These are phyloP conservation scores for Cyberlindnera maritima DNA, from an alignment of 805 yeast genomes.

Conservation along the genomic window DNA sequence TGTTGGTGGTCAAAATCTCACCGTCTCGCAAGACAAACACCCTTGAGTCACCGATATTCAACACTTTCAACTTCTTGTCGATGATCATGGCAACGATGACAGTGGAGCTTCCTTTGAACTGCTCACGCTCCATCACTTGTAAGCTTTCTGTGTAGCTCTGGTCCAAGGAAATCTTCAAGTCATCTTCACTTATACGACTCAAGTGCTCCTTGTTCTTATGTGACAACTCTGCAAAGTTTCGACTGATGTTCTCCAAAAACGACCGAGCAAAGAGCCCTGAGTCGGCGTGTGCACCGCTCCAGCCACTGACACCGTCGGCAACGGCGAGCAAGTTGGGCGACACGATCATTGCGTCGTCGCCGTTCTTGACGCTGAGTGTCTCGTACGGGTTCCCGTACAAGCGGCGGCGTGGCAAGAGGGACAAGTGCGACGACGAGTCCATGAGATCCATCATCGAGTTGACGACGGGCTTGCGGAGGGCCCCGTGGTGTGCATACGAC, in stretches of 20 bases:
- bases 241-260: slow-evolving; percentile 48
- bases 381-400: slow-evolving; percentile 52
- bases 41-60: slow-evolving; percentile 53
- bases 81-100: slow-evolving; percentile 45
- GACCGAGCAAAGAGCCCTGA: slow-evolving; percentile 54
- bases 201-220: slow-evolving; percentile 29
- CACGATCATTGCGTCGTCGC: slow-evolving; percentile 57
- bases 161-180: slow-evolving; percentile 43
- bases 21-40: slow-evolving; percentile 47
- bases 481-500: slow-evolving; percentile 47
- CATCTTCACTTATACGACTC: slow-evolving; percentile 39
- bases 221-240: slow-evolving; percentile 30
- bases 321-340: slow-evolving; percentile 51
- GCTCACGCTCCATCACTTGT: slow-evolving; percentile 47
- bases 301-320: slow-evolving; percentile 58
- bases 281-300: slow-evolving; percentile 46
- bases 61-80: slow-evolving; percentile 43
- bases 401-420: slow-evolving; percentile 47
- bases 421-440: slow-evolving; percentile 42
- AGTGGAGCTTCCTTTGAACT: slow-evolving; percentile 48
- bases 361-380: slow-evolving; percentile 49
- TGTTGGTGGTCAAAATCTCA: slow-evolving; percentile 39
- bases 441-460: slow-evolving; percentile 50
- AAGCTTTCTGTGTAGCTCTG: slow-evolving; percentile 47
- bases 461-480: slow-evolving; percentile 36